Evolutionary conservation across 768 basidiomycete genomes (phyloP).

Genomic region (Collybiopsis luxurians): DNA sequence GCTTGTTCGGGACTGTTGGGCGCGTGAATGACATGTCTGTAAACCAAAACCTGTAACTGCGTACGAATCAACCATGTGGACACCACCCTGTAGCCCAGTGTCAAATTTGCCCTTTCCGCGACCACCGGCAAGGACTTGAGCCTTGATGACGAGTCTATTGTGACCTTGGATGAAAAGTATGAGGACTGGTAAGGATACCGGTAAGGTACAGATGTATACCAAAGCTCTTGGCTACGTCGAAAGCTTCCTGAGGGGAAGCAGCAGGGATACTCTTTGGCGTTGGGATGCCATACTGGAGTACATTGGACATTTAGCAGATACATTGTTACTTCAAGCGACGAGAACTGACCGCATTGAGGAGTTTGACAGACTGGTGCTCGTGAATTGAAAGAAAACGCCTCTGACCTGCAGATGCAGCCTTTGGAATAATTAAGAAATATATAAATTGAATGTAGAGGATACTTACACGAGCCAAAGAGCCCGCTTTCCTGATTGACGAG

Average conservation of each 20-base stretch:
- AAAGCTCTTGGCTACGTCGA: constrained; percentile 84
- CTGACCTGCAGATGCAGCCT: constrained; percentile 78
- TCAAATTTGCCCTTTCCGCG: constrained; percentile 97
- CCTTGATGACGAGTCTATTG: constrained; percentile 91
- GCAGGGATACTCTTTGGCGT: constrained; percentile 92
- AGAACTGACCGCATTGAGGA: constrained; percentile 82
- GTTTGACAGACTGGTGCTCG: constrained; percentile 94
- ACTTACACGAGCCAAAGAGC: constrained; percentile 61
- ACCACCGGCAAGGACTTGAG: constrained; percentile 97
- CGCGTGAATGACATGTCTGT: neutral
- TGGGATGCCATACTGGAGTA: constrained; percentile 82
- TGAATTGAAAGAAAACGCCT: constrained; percentile 94
- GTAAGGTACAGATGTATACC: constrained; percentile 45
- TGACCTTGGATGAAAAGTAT: constrained; percentile 44
- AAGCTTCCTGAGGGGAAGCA: constrained; percentile 86
- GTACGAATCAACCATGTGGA: constrained; percentile 89
- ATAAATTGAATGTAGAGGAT: constrained; percentile 4
- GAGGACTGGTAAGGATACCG: constrained; percentile 5
- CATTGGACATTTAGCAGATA: constrained; percentile 1
- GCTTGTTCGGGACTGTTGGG: constrained; percentile 77
- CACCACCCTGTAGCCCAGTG: constrained; percentile 95
- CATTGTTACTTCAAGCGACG: neutral
- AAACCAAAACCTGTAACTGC: constrained; percentile 4
- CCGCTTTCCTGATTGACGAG: constrained; percentile 61
- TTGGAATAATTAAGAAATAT: constrained; percentile 10